Percentiles rank a stretch among this genome's conserved stretches.
These are phyloP conservation scores for Pyracantha coccinea DNA, from an alignment of 331 rosid genomes.

Conservation along the genomic window DNA sequence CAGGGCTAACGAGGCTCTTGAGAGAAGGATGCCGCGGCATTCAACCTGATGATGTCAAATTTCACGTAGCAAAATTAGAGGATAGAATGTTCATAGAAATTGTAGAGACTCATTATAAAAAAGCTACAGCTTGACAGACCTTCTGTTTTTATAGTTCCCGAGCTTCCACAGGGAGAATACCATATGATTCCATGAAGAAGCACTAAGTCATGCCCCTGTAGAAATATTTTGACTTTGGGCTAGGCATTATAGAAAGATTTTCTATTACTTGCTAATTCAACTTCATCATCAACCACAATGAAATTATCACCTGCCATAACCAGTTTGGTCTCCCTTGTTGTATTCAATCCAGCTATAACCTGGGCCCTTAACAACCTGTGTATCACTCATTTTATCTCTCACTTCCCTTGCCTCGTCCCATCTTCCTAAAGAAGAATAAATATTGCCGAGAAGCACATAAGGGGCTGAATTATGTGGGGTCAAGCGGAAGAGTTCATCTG, in stretches of 20 bases:
- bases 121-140: not conserved
- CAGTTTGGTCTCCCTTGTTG: conserved; percentile 19
- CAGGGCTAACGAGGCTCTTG: not conserved
- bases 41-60: not conserved
- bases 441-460: conserved; percentile 73
- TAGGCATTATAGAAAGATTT: not conserved
- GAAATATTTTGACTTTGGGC: not conserved
- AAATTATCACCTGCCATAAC: conserved; percentile 1
- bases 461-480: conserved; percentile 51
- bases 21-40: not conserved
- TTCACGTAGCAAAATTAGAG: too few species aligned
- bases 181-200: not conserved
- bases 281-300: conserved; percentile 3
- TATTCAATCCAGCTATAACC: conserved; percentile 67
- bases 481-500: conserved; percentile 54
- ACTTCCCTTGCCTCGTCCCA: conserved; percentile 69
- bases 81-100: too few species aligned
- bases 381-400: conserved; percentile 58
- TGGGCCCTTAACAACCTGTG: conserved; percentile 49
- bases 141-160: not conserved
- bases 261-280: not conserved
- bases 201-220: not conserved
- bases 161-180: not conserved
- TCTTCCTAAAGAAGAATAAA: conserved; percentile 71
- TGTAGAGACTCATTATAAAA: too few species aligned